Conservation (phyloP, 2,329 filamentous ascomycete species). For the Tolypocladium tropicale region DNA sequence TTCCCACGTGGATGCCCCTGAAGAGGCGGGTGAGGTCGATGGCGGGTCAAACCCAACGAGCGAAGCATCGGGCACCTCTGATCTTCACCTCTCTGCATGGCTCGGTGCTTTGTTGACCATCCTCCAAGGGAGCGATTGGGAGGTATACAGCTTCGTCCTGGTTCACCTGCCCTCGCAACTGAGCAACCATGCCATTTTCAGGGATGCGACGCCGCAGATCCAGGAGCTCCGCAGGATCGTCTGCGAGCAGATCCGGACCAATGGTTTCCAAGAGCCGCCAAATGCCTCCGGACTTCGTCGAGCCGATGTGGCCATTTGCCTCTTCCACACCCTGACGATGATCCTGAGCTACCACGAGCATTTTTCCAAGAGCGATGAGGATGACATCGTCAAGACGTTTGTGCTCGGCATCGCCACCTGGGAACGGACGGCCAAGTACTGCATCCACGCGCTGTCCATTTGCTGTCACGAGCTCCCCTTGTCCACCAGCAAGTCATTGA, state of each 20-base stretch:
- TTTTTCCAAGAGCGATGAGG: constrained; percentile 75
- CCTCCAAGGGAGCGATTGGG: constrained; percentile 74
- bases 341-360: constrained; percentile 83
- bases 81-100: constrained; percentile 57
- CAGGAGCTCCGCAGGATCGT: constrained; percentile 64
- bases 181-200: constrained; percentile 80
- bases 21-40: constrained; percentile 2
- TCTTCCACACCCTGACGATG: constrained; percentile 80
- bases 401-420: constrained; percentile 73
- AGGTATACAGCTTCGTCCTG: constrained; percentile 83
- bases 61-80: constrained; percentile 21
- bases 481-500: constrained; percentile 75
- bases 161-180: constrained; percentile 81
- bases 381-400: constrained; percentile 81
- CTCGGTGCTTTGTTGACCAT: constrained; percentile 67
- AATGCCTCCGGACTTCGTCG: constrained; percentile 69
- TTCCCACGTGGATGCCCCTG: constrained; percentile 18
- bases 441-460: constrained; percentile 88
- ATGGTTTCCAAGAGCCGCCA: constrained; percentile 74
- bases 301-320: constrained; percentile 77
- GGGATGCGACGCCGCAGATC: constrained; percentile 61
- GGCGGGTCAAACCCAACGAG: constrained; percentile 12
- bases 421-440: constrained; percentile 81
- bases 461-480: constrained; percentile 90
- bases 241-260: constrained; percentile 73